Base-by-base conservation (phyloP, 2,329 filamentous ascomycete species). In the Apiospora malaysiana region DNA sequence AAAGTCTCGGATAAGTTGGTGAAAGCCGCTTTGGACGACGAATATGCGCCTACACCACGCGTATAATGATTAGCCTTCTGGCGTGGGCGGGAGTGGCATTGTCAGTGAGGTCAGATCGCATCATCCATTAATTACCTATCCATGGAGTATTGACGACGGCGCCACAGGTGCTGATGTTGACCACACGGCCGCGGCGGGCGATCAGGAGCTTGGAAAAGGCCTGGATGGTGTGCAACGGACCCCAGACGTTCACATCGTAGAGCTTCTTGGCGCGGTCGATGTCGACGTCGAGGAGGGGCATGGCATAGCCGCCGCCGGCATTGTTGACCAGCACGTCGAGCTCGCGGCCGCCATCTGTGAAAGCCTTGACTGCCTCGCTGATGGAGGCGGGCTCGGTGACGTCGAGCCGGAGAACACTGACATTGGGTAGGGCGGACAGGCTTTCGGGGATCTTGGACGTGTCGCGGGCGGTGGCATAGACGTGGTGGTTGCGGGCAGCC, bases 151-250 rank as follows among this genome's bases (percentile, higher is more conserved):
- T 76, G 40, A 79, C 72, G 16, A 77, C 72, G 2, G 74, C 76
- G 0, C 78, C 78, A 6, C 83, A 74, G 23, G 80, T 83, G 16
- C 82, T 81, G 69, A 84, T 81, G 71, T 84, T 83, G 47, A 83
- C 77, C 66, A 84, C 79, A 6, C 79, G 79, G 21, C 69, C 65
- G 10, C 68, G 68, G 8, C 66, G 45, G 14, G 76, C 77, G 18
- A 70, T n/a, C 56, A 70, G 63, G 18, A 70, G 37, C 27, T 47
- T 42, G 2, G 51, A 37, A 37, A 70, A 70, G 27, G 69, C 69
- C 56, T 70, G 69, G 12, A 47, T 66, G 59, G 66, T 59, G 21
- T 40, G 9, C n/a, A 70, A 10, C 1, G 32, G 56, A 12, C 27
- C 56, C 56, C 56, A 70, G 59, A 70, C 43, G 45, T 70, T 67